Percentiles rank a stretch among this genome's conserved stretches.
Evolutionary conservation across 2,329 filamentous ascomycete species (phyloP).

Genomic region (Clarireedia monteithiana): DNA sequence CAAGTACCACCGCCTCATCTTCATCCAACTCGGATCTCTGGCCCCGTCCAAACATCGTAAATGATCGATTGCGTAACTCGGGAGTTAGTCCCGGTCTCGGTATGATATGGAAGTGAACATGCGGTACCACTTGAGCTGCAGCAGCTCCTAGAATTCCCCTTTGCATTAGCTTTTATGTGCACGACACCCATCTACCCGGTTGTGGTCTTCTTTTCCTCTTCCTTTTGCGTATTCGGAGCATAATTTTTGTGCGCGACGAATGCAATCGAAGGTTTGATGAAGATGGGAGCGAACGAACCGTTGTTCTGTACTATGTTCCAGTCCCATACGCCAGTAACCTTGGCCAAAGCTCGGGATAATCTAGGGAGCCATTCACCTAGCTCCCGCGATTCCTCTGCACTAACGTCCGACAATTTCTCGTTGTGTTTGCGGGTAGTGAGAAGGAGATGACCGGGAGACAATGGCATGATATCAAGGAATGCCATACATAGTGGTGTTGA

Average conservation of each 20-base stretch:
- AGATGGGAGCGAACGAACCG: constrained; percentile 35
- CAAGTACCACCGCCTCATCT: constrained; percentile 57
- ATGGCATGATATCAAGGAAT: constrained; percentile 89
- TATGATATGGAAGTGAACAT: constrained; percentile 93
- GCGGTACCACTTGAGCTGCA: constrained; percentile 85
- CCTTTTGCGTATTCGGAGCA: neutral
- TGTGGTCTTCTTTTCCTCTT: neutral
- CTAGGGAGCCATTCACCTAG: constrained; percentile 63
- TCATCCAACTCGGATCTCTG: constrained; percentile 68
- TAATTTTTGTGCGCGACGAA: too few species aligned
- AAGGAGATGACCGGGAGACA: constrained; percentile 75
- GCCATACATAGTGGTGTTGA: constrained; percentile 72
- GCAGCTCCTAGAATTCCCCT: constrained; percentile 48
- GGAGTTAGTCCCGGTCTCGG: constrained; percentile 60
- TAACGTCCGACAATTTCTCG: constrained; percentile 68
- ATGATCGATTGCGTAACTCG: constrained; percentile 47
- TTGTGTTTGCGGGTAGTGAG: constrained; percentile 72
- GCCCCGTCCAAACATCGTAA: constrained; percentile 77
- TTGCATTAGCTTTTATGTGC: constrained; percentile 8
- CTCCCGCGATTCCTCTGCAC: constrained; percentile 53
- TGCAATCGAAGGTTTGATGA: too few species aligned
- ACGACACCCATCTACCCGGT: neutral
- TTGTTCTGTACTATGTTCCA: constrained; percentile 99
- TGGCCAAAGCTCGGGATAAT: constrained; percentile 62
- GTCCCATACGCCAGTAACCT: constrained; percentile 64